Evolutionary conservation across 805 yeast genomes (phyloP).

Genomic region (Metschnikowia peoriensis): DNA sequence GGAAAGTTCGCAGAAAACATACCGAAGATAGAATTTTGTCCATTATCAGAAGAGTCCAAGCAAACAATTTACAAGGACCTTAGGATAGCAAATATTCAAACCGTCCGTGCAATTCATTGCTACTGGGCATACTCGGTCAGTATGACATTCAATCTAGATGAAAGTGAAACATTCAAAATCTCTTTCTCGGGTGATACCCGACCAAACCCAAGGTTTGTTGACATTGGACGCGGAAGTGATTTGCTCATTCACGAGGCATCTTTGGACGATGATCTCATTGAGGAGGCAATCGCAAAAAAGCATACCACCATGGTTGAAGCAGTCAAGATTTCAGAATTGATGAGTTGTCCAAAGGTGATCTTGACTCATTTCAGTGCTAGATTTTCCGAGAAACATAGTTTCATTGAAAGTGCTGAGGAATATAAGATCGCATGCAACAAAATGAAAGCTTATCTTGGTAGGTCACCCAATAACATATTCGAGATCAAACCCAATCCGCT

Average conservation of each 20-base stretch:
- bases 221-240: constrained; percentile 65
- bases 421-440: constrained; percentile 23
- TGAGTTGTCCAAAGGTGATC: constrained; percentile 70
- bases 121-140: constrained; percentile 69
- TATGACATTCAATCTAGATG: constrained; percentile 49
- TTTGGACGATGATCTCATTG: constrained; percentile 70
- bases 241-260: constrained; percentile 92
- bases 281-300: constrained; percentile 76
- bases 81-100: constrained; percentile 43
- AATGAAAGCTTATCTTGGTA: constrained; percentile 29
- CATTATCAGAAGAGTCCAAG: constrained; percentile 9
- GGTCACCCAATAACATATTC: constrained; percentile 26
- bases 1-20: constrained; percentile 10
- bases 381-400: constrained; percentile 46
- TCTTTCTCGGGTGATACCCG: constrained; percentile 96
- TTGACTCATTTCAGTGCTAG: constrained; percentile 94
- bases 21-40: constrained; percentile 20
- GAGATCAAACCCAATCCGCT: constrained; percentile 11
- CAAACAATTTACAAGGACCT: constrained; percentile 39
- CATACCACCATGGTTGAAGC: constrained; percentile 94
- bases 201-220: constrained; percentile 66
- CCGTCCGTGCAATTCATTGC: constrained; percentile 84
- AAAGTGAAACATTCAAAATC: constrained; percentile 51
- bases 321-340: constrained; percentile 58
- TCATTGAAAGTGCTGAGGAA: constrained; percentile 24